Evolutionary conservation across 768 basidiomycete species (phyloP).

Genomic region (Naematelia encephala): DNA sequence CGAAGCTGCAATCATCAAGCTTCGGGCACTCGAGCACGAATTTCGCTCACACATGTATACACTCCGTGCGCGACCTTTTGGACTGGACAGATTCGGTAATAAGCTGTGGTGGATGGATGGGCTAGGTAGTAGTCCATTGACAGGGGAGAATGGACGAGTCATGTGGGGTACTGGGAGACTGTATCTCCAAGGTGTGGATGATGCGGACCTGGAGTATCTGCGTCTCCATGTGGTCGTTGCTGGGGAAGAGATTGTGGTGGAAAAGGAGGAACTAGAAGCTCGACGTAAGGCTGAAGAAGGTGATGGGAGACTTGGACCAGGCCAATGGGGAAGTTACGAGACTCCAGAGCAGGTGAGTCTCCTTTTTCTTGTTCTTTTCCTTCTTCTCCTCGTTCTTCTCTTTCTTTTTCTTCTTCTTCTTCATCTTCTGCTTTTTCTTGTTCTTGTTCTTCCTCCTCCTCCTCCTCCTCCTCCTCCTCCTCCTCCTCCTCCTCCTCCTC

Average conservation of each 20-base stretch:
- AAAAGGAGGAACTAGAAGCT: conserved; percentile 60
- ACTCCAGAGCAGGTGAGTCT: conserved; percentile 76
- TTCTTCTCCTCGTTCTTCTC: background rate
- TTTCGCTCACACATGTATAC: conserved; percentile 85
- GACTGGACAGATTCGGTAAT: conserved; percentile 89
- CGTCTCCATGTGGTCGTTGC: conserved; percentile 13
- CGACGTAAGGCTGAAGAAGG: conserved; percentile 77
- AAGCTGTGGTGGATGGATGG: conserved; percentile 99
- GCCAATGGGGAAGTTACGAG: conserved; percentile 89
- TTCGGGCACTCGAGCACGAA: conserved; percentile 87
- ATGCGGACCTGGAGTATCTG: conserved; percentile 72
- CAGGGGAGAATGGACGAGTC: conserved; percentile 60
- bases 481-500: too few relatives aligned
- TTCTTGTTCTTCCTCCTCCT: too few relatives aligned
- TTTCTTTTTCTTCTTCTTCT: too few relatives aligned
- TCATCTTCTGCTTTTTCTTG: too few relatives aligned
- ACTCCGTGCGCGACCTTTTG: conserved; percentile 80
- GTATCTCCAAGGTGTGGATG: conserved; percentile 88
- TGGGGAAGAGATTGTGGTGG: conserved; percentile 43
- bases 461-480: too few relatives aligned
- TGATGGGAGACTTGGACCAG: conserved; percentile 64
- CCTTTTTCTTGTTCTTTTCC: background rate
- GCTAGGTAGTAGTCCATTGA: conserved; percentile 73
- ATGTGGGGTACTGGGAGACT: conserved; percentile 85
- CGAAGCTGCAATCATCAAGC: conserved; percentile 70